These are phyloP conservation scores for Penicillium chermesinum DNA, from an alignment of 495 filamentous ascomycete genomes.

Conservation along the genomic window DNA sequence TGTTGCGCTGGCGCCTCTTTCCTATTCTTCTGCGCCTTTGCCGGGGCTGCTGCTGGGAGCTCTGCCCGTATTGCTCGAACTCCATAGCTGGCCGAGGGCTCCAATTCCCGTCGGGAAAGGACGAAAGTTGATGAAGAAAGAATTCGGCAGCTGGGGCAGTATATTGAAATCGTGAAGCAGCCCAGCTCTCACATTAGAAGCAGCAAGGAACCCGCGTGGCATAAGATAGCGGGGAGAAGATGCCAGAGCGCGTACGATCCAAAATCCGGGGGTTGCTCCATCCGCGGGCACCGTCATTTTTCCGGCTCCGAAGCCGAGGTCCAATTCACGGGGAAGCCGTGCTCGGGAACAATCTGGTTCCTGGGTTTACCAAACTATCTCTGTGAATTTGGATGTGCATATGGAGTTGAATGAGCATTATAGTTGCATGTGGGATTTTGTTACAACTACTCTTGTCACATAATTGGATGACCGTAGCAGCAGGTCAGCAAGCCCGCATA, in stretches of 20 bases:
- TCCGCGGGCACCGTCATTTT: constrained; percentile 2
- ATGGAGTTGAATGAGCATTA: too few relatives aligned
- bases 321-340: constrained; percentile 6
- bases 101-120: constrained; percentile 25
- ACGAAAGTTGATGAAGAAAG: constrained; percentile 1
- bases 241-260: constrained; percentile 6
- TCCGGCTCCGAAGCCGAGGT: constrained; percentile 29
- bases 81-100: constrained; percentile 32
- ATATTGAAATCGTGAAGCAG: constrained; percentile 1
- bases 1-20: constrained; percentile 46
- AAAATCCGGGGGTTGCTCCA: constrained; percentile 24
- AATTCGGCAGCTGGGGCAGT: background rate
- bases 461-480: too few relatives aligned
- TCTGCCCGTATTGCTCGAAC: constrained; percentile 30
- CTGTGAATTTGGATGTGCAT: too few relatives aligned
- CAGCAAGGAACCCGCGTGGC: constrained; percentile 2
- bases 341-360: too few relatives aligned
- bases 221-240: constrained; percentile 11
- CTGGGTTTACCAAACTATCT: too few relatives aligned
- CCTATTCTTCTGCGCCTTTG: constrained; percentile 31
- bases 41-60: constrained; percentile 41
- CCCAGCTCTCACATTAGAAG: constrained; percentile 6
- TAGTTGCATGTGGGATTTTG: too few relatives aligned
- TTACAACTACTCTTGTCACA: too few relatives aligned
- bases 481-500: too few relatives aligned